Percentiles rank a stretch among this genome's conserved stretches.
These are phyloP conservation scores for Aspergillus nomiae DNA, from an alignment of 2,329 filamentous ascomycete species.

Conservation along the genomic window DNA sequence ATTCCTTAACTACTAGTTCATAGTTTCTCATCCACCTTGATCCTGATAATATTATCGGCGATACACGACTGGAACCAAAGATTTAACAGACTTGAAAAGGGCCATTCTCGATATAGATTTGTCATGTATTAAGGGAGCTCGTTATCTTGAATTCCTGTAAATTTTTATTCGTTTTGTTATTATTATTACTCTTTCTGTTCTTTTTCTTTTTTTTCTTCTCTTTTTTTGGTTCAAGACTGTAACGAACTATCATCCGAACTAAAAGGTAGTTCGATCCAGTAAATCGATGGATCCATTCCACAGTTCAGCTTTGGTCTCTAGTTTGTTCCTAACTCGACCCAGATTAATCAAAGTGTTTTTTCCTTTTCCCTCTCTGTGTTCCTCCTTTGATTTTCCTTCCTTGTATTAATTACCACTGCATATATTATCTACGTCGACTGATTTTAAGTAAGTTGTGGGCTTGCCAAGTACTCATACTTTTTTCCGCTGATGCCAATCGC, in stretches of 20 bases:
- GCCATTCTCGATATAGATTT: neutral
- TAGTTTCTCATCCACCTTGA: slow-evolving; percentile 9
- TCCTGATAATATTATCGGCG: slow-evolving; percentile 1
- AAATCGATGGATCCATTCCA: slow-evolving; percentile 2
- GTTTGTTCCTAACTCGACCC: neutral
- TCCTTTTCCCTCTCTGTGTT: neutral
- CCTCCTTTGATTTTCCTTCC: slow-evolving; percentile 5
- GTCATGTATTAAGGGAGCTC: neutral
- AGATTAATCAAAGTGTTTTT: neutral
- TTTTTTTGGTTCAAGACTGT: slow-evolving; percentile 1
- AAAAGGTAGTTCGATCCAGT: neutral
- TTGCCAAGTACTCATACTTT: neutral
- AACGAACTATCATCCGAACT: slow-evolving; percentile 2
- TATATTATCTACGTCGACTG: neutral
- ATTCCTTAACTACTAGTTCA: neutral
- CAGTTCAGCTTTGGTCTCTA: neutral
- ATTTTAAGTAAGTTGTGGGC: neutral
- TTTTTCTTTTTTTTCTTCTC: neutral
- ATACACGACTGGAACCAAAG: neutral
- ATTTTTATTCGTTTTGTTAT: neutral
- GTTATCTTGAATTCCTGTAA: neutral
- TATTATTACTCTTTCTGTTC: too few relatives aligned
- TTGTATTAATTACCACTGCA: neutral
- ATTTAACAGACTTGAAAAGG: neutral
- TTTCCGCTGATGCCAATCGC: neutral